Percentiles rank a stretch among this genome's conserved stretches.
Conservation (phyloP, 2,329 filamentous ascomycete species). For the Hypomyces rosellus region DNA sequence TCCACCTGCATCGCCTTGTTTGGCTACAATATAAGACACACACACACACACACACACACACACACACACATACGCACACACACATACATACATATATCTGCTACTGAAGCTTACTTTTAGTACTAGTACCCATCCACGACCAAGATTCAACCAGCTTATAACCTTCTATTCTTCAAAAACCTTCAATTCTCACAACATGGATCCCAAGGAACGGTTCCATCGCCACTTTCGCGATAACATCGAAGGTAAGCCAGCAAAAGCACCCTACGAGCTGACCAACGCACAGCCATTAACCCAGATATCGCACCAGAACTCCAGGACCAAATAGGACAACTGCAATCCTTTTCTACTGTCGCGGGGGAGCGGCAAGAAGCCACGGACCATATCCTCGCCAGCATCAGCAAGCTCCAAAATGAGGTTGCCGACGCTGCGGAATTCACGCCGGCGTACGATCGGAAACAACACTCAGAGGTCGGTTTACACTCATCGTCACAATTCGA, state of each 20-base stretch:
- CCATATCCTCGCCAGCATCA: slow-evolving; percentile 71
- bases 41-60: too few species aligned
- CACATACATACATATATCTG: too few species aligned
- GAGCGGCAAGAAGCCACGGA: slow-evolving; percentile 79
- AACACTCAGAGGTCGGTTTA: slow-evolving; percentile 64
- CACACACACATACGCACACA: too few species aligned
- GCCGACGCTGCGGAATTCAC: slow-evolving; percentile 76
- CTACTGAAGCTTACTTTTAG: too few species aligned
- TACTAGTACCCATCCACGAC: background rate
- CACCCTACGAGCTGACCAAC: background rate
- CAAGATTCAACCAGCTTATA: too few species aligned
- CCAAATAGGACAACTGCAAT: slow-evolving; percentile 62
- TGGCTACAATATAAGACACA: too few species aligned
- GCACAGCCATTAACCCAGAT: background rate
- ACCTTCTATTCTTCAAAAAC: too few species aligned
- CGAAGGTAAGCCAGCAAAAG: slow-evolving; percentile 46
- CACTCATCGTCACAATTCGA: background rate
- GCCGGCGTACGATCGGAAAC: slow-evolving; percentile 82
- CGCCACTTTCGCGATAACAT: slow-evolving; percentile 74
- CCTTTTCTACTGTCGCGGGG: slow-evolving; percentile 55
- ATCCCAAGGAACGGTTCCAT: slow-evolving; percentile 72
- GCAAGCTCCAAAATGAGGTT: slow-evolving; percentile 74
- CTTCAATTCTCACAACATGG: slow-evolving; percentile 19
- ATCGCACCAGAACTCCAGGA: slow-evolving; percentile 61
- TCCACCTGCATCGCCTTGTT: too few species aligned